These are phyloP conservation scores for Candida quercuum DNA, from an alignment of 805 yeast genomes.

Conservation along the genomic window DNA sequence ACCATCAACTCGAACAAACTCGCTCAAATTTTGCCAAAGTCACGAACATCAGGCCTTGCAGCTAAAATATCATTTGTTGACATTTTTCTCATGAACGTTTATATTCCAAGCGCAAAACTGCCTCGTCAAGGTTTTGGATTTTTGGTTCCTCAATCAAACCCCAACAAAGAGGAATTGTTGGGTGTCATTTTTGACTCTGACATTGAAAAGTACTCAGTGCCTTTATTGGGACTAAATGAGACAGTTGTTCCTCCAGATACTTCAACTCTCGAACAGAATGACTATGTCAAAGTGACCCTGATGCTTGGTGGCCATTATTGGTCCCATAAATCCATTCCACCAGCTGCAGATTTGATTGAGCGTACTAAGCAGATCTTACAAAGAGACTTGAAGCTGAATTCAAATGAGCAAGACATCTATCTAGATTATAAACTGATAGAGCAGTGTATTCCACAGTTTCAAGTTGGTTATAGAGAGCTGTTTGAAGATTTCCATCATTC, in stretches of 20 bases:
- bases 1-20: constrained; percentile 46
- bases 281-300: constrained; percentile 70
- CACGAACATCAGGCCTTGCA: constrained; percentile 13
- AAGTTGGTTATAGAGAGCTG: constrained; percentile 57
- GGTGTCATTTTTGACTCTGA: constrained; percentile 93
- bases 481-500: constrained; percentile 29
- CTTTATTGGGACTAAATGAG: constrained; percentile 18
- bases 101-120: constrained; percentile 42
- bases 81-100: constrained; percentile 70
- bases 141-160: constrained; percentile 55
- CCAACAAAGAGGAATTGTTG: constrained; percentile 51
- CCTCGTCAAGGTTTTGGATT: constrained; percentile 76
- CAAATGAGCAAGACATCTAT: constrained; percentile 18
- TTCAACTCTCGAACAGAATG: constrained; percentile 6
- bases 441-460: constrained; percentile 75
- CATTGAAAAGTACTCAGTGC: constrained; percentile 51
- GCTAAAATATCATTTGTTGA: constrained; percentile 23
- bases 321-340: constrained; percentile 23
- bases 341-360: constrained; percentile 18
- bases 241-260: constrained; percentile 13
- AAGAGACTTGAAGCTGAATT: constrained; percentile 32
- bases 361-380: constrained; percentile 34
- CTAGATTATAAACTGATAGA: constrained; percentile 34
- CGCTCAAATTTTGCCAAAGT: constrained; percentile 25
- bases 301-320: constrained; percentile 86